A percentile compares a stretch with the other conserved stretches of the same genome.
Evolutionary conservation across 1,139 yeast genomes (phyloP).

Genomic region (Saccharomycopsis hybrid): DNA sequence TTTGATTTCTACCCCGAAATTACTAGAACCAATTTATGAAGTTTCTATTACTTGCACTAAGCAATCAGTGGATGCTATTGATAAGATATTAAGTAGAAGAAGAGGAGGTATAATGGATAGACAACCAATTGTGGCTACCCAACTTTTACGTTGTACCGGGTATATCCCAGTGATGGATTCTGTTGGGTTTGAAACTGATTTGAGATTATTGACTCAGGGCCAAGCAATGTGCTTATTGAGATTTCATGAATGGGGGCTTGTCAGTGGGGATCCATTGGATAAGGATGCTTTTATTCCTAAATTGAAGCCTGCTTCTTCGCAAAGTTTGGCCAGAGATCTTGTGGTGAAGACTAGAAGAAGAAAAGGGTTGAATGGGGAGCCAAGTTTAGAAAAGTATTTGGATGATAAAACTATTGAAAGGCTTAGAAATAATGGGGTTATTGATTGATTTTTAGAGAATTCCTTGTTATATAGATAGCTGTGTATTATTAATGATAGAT

Average conservation of each 20-base stretch:
- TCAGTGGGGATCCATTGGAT: constrained; percentile 92
- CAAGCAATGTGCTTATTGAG: constrained; percentile 63
- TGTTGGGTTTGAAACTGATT: constrained; percentile 80
- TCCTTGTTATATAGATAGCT: too few relatives aligned
- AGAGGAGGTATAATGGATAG: constrained; percentile 57
- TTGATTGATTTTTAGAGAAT: too few relatives aligned
- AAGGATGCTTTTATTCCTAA: constrained; percentile 53
- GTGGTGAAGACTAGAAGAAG: constrained; percentile 82
- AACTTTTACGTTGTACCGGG: constrained; percentile 55
- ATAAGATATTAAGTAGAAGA: constrained; percentile 50
- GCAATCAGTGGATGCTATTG: constrained; percentile 40
- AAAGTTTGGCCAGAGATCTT: constrained; percentile 79
- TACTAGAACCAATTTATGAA: constrained; percentile 80
- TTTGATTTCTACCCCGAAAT: constrained; percentile 68
- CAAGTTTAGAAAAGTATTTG: constrained; percentile 62
- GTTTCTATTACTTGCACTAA: constrained; percentile 53
- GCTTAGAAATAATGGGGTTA: constrained; percentile 30
- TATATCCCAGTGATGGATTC: constrained; percentile 84
- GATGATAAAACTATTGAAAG: constrained; percentile 52
- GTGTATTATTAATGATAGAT: too few relatives aligned
- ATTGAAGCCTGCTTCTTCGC: constrained; percentile 65
- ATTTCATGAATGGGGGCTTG: constrained; percentile 68
- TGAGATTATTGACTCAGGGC: constrained; percentile 72
- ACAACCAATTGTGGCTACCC: constrained; percentile 68
- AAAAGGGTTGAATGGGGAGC: constrained; percentile 72